A percentile compares a stretch with the other conserved stretches of the same genome.
phyloP scores from a whole-genome alignment of 2,329 filamentous ascomycete genomes.

The Chrysosporium queenslandicum region DNA sequence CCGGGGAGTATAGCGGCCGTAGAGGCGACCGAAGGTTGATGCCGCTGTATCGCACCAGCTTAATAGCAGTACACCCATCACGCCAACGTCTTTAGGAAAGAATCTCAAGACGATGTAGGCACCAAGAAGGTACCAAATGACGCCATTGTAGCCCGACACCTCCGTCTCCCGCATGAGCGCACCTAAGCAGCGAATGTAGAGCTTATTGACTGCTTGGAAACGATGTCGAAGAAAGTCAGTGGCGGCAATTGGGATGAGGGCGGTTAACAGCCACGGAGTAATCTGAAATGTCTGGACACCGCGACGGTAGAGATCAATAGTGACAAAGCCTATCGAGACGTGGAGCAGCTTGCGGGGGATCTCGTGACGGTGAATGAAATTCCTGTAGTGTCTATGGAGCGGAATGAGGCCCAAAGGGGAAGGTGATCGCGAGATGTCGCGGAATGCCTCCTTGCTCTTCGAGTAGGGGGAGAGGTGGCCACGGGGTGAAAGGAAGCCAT shows the following conservation, averaged over 20 bases:
- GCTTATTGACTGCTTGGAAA: constrained; percentile 67
- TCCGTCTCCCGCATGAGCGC: constrained; percentile 96
- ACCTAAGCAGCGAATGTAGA: constrained; percentile 77
- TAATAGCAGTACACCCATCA: constrained; percentile 78
- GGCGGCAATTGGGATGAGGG: constrained; percentile 72
- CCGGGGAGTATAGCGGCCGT: constrained; percentile 77
- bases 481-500: constrained; percentile 42
- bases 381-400: constrained; percentile 83
- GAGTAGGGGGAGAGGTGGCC: constrained; percentile 58
- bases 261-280: constrained; percentile 70
- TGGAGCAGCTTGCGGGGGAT: constrained; percentile 89
- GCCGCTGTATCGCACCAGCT: constrained; percentile 98
- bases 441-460: constrained; percentile 60
- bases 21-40: constrained; percentile 83
- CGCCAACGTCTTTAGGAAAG: constrained; percentile 86
- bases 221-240: constrained; percentile 76
- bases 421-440: constrained; percentile 80
- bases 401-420: constrained; percentile 90
- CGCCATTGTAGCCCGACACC: constrained; percentile 87
- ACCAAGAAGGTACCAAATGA: constrained; percentile 91
- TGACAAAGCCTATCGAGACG: constrained; percentile 92
- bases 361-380: constrained; percentile 91
- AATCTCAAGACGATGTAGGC: constrained; percentile 76
- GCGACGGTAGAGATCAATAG: constrained; percentile 71
- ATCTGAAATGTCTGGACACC: constrained; percentile 69